Evolutionary conservation across 352 stramenopile species (phyloP), one percentile per base, ranked within the genome.

Genomic region (Globisporangium middletonii): DNA sequence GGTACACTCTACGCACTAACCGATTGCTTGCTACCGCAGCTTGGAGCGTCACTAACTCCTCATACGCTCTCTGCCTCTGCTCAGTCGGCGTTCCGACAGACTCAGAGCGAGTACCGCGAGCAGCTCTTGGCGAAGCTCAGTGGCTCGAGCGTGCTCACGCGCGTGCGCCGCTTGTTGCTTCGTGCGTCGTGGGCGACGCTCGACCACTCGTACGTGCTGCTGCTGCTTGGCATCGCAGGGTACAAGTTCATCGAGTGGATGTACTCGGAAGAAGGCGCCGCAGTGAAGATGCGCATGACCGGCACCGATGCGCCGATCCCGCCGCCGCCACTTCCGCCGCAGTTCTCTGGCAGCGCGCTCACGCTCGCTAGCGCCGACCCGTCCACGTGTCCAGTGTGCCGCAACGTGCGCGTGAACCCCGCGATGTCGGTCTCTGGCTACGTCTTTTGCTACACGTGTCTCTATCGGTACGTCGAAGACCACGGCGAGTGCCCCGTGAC

Each of bases 191-290:
- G 85, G 85, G 68, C 72, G 2, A 77, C 76, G 28, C 59, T 86
- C 12, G 85, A 95, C 59, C 77, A 95, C 67, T 95, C 81, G 64
- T 90, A 93, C 50, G 74, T 89, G 52, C 63, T 93, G 48, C 62
- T 95, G 16, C 62, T 93, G 27, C 51, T 92, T 23, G 76, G 81
- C 44, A 86, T 95, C 60, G 82, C 83, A 0, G 71, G 75, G 38
- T 95, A 92, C 72, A 95, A 95, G 58, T 87, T 92, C 48, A 62
- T 92, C 45, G 85, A 95, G 62, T 95, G 85, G 85, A 89, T 95
- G 76, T 92, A 95, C 69, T 92, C 81, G 47, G 85, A 95, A 50
- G 83, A 91, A 55, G 83, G 80, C 16, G 69, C 68, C 11, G 71
- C 81, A 0, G 75, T 71, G 26, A 88, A 86, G 53, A 57, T 88